Evolutionary conservation across 2,329 filamentous ascomycete species (phyloP).

Genomic region (Ophiocordyceps sinensis): DNA sequence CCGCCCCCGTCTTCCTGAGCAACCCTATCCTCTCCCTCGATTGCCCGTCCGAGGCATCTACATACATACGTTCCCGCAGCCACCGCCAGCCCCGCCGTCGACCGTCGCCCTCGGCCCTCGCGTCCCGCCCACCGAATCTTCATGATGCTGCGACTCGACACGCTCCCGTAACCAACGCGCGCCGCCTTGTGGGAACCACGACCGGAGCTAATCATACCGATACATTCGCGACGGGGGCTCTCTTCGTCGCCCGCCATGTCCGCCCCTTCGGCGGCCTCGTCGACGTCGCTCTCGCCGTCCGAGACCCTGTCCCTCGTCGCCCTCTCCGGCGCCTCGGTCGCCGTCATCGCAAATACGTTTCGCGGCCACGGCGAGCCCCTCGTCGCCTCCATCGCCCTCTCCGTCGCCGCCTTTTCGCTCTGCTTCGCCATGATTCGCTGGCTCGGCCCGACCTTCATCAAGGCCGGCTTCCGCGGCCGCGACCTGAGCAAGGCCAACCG

Average conservation of each 20-base stretch:
- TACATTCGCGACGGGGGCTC: too few relatives aligned
- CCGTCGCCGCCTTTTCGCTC: constrained; percentile 66
- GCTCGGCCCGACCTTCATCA: constrained; percentile 82
- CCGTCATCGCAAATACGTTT: constrained; percentile 68
- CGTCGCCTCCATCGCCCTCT: constrained; percentile 76
- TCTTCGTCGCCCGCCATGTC: constrained; percentile 10
- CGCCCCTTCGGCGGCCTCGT: constrained; percentile 11
- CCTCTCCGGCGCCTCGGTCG: constrained; percentile 54
- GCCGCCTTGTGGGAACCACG: too few relatives aligned
- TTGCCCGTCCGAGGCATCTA: too few relatives aligned
- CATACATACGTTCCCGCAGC: too few relatives aligned
- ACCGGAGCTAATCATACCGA: too few relatives aligned
- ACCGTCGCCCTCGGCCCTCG: too few relatives aligned
- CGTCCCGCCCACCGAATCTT: too few relatives aligned
- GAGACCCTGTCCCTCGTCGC: constrained; percentile 44
- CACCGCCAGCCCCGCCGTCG: too few relatives aligned
- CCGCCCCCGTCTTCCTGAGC: too few relatives aligned
- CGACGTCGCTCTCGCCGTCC: constrained; percentile 28
- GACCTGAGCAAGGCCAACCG: constrained; percentile 63
- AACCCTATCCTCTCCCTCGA: too few relatives aligned
- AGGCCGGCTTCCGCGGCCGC: constrained; percentile 73
- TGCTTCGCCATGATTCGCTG: constrained; percentile 81
- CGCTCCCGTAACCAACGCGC: too few relatives aligned
- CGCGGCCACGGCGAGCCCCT: constrained; percentile 78
- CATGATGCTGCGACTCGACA: too few relatives aligned